Conservation (phyloP, 768 basidiomycete species). For the Lanmaoa pseudosensibilis region DNA sequence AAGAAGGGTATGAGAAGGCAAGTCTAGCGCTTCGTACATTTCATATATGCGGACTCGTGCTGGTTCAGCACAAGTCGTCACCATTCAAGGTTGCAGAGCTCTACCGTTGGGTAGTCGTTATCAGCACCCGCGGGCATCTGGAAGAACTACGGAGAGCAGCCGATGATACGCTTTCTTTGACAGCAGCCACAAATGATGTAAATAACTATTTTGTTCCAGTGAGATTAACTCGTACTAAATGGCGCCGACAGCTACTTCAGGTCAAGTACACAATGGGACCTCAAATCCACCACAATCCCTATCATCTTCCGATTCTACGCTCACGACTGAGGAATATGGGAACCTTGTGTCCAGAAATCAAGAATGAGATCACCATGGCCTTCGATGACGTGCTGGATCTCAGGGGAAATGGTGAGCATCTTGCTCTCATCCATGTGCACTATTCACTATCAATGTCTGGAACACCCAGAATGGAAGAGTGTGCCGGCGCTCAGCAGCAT, state of each 20-base stretch:
- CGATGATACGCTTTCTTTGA: slow-evolving; percentile 1
- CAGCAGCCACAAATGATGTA: slow-evolving; percentile 35
- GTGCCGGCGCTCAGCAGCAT: slow-evolving; percentile 25
- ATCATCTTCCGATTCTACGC: slow-evolving; percentile 12
- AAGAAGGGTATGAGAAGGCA: slow-evolving; percentile 35
- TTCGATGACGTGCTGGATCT: slow-evolving; percentile 38
- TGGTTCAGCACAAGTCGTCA: too few species aligned
- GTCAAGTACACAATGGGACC: slow-evolving; percentile 39
- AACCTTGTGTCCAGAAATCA: slow-evolving; percentile 38
- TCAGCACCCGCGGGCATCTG: too few species aligned
- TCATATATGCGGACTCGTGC: not conserved
- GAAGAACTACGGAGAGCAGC: too few species aligned
- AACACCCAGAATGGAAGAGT: slow-evolving; percentile 41
- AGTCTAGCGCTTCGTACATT: not conserved
- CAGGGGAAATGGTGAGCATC: slow-evolving; percentile 11
- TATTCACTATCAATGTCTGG: not conserved
- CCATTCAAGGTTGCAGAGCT: too few species aligned
- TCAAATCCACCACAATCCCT: slow-evolving; percentile 29
- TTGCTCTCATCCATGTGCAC: not conserved
- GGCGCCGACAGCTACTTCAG: slow-evolving; percentile 33
- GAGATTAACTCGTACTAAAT: not conserved
- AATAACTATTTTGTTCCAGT: not conserved
- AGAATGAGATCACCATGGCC: slow-evolving; percentile 42
- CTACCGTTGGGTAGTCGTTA: too few species aligned
- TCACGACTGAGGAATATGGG: slow-evolving; percentile 39